Evolutionary conservation across 2,329 filamentous ascomycete species (phyloP).

Genomic region (Fusarium sp.): DNA sequence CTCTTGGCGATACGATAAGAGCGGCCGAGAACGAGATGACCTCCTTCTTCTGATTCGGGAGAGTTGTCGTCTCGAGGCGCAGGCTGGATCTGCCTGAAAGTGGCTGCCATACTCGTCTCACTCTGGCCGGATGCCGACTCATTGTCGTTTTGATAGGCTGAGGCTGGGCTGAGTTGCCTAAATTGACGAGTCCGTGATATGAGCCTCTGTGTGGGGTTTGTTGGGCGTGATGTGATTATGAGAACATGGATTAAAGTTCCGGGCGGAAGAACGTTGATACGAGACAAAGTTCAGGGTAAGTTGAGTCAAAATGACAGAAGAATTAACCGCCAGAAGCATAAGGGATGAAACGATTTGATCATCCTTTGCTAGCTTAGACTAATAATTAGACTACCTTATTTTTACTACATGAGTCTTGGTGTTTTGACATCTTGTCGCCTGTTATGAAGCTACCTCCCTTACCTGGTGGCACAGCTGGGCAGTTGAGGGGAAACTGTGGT

Average conservation of each 20-base stretch:
- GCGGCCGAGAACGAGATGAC: background rate
- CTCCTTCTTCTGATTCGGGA: background rate
- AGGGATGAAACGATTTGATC: background rate
- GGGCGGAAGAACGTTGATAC: background rate
- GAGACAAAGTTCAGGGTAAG: background rate
- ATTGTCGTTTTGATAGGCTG: background rate
- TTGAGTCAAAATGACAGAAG: background rate
- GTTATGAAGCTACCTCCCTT: too few relatives aligned
- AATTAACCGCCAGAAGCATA: fast-evolving
- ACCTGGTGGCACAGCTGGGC: fast-evolving
- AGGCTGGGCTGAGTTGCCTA: background rate
- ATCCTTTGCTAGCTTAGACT: fast-evolving
- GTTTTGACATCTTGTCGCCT: too few relatives aligned
- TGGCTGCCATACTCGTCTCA: constrained; percentile 1
- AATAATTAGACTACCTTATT: too few relatives aligned
- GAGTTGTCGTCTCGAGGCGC: constrained; percentile 2
- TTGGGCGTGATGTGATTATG: background rate
- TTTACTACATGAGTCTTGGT: too few relatives aligned
- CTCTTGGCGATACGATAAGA: background rate
- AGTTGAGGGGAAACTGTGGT: background rate
- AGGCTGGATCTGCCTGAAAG: constrained; percentile 8
- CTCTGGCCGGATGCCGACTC: background rate
- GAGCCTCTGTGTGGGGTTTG: background rate
- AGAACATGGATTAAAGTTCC: background rate
- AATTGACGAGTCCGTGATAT: background rate